phyloP scores from a whole-genome alignment of 2,329 filamentous ascomycete genomes.

The Chaetothyriales sp. region DNA sequence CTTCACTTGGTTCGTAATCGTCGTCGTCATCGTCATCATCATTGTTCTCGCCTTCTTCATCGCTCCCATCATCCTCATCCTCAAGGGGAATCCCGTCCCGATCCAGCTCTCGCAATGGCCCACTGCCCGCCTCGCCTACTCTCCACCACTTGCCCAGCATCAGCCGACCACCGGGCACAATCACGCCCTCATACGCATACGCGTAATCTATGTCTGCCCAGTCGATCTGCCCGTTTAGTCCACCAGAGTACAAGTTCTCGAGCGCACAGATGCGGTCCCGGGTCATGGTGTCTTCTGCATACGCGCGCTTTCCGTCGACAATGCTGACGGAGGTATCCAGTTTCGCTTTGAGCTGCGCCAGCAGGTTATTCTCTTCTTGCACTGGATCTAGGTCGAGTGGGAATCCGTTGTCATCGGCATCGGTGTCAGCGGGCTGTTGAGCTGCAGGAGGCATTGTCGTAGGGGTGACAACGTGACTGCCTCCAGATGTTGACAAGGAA shows the following conservation, averaged over 20 bases:
- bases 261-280: conserved; percentile 9
- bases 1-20: background rate
- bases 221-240: conserved; percentile 6
- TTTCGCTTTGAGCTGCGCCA: conserved; percentile 6
- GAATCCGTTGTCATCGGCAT: too few species aligned
- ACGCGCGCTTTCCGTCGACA: conserved; percentile 2
- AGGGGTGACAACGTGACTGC: background rate
- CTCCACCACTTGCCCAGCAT: conserved; percentile 38
- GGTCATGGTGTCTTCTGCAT: conserved; percentile 1
- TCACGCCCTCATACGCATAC: conserved; percentile 33
- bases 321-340: conserved; percentile 4
- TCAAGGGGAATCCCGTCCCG: conserved; percentile 3
- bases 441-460: background rate
- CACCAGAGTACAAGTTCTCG: conserved; percentile 9
- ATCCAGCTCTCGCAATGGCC: conserved; percentile 8
- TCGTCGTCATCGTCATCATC: background rate
- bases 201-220: conserved; percentile 22
- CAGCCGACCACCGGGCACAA: conserved; percentile 33
- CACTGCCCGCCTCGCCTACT: conserved; percentile 6
- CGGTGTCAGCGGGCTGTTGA: background rate
- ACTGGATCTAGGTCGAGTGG: background rate
- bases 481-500: background rate
- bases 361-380: background rate
- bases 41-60: conserved; percentile 1
- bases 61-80: conserved; percentile 1